Base-by-base conservation (phyloP, 371 early-diverging fungal genomes). In the Mortierella polycephala region DNA sequence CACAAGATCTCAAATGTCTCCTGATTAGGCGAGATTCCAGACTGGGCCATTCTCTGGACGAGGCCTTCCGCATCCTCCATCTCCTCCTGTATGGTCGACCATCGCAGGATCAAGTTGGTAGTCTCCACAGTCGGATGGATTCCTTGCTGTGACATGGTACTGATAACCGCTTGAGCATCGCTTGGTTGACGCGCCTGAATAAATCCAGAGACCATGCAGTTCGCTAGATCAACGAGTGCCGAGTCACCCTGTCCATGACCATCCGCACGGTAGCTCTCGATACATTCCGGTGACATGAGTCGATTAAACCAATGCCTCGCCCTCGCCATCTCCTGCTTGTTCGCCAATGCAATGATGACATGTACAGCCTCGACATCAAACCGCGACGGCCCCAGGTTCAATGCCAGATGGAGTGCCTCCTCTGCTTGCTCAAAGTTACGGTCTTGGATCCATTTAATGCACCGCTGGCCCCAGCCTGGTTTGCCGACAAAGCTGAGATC, bases 1-100 rank as follows among this genome's bases (percentile, higher is more conserved):
- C 68, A 76, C 1, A 76, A 61, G 18, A 76, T 71, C 59, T 71
- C 71, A n/a, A 60, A 76, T 5, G 77, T 76, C 42, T 57, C 52
- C 49, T 54, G 60, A 37, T 71, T 60, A 5, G 69, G 71, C n/a
- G 21, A 2, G 9, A 76, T 53, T 11, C 71, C 69, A 30, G 71
- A 67, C 12, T 61, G 57, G 7, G 20, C 18, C 71, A 76, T 68
- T n/a, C 53, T 63, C 5, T 52, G 44, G 8, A 71, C 68, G 14
- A 76, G 23, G 1, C n/a, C 57, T 40, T 71, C 71, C 0, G 71
- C 68, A 42, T 63, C 71, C 45, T 50, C 37, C 71, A 76, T 76
- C 9, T 56, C 58, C 5, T 40, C 57, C 16, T 67, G 56, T 1
- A 64, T 10, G 6, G 62, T 76, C 23, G 77, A 64, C 77, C 77